These are phyloP conservation scores for Oryza coarctata DNA, from an alignment of 176 grass and related monocot genomes.

Conservation along the genomic window DNA sequence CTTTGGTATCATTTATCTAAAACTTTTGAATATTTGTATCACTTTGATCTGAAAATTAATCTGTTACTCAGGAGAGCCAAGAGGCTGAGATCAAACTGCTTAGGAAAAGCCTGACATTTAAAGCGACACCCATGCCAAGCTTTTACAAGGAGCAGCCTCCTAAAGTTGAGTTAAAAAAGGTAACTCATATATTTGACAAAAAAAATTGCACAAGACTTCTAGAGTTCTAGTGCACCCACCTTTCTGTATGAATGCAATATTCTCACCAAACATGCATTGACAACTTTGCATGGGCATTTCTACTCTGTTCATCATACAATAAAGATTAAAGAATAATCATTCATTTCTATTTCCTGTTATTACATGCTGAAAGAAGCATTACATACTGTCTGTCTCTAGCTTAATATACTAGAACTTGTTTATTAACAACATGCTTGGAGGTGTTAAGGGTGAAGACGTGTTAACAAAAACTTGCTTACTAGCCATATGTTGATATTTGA, in stretches of 20 bases:
- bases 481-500: neutral
- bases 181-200: slow-evolving; percentile 20
- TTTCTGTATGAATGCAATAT: slow-evolving; percentile 14
- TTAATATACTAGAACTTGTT: neutral
- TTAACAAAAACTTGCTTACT: neutral
- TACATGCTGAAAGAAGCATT: neutral
- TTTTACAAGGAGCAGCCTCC: slow-evolving; percentile 93
- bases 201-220: slow-evolving; percentile 5
- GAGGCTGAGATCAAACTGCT: slow-evolving; percentile 92
- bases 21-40: slow-evolving; percentile 17
- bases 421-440: slow-evolving; percentile 1
- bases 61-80: slow-evolving; percentile 72
- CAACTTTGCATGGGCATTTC: neutral
- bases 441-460: neutral
- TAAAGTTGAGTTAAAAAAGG: slow-evolving; percentile 96
- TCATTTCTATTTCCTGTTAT: slow-evolving; percentile 21
- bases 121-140: slow-evolving; percentile 91
- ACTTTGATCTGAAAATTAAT: slow-evolving; percentile 31
- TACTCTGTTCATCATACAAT: neutral
- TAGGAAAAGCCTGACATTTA: slow-evolving; percentile 94
- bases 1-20: slow-evolving; percentile 25
- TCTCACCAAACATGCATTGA: neutral
- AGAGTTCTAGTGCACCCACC: neutral
- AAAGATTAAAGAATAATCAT: neutral
- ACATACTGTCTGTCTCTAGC: neutral